These are phyloP conservation scores for Suillus subaureus DNA, from an alignment of 768 basidiomycete genomes.

Conservation along the genomic window DNA sequence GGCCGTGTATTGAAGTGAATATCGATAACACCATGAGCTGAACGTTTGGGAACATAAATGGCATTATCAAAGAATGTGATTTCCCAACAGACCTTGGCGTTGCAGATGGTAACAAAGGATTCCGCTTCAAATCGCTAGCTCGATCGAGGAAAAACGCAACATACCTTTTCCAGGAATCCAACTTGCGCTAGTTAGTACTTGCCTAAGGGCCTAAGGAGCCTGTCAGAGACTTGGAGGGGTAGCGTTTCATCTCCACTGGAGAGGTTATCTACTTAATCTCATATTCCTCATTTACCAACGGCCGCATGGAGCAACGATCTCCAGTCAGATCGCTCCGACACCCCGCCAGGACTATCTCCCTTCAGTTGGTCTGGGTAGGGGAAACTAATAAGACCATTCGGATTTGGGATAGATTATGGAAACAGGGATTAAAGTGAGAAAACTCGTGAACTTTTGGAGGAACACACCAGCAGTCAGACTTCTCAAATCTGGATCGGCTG, in stretches of 20 bases:
- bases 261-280: not conserved
- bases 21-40: not conserved
- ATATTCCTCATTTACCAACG: not conserved
- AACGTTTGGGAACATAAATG: not conserved
- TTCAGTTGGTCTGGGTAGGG: not conserved
- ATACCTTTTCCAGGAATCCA: not conserved
- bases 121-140: not conserved
- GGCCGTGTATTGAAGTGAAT: not conserved
- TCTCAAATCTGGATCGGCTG: slow-evolving; percentile 5
- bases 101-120: not conserved
- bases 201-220: not conserved
- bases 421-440: not conserved
- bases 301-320: not conserved
- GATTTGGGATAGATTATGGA: too few species aligned
- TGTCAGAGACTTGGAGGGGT: not conserved
- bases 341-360: not conserved
- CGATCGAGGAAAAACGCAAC: not conserved
- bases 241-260: not conserved
- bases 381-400: not conserved
- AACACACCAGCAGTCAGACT: not conserved
- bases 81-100: not conserved
- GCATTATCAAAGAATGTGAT: not conserved
- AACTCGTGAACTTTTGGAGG: not conserved
- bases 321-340: not conserved
- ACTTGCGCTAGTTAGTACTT: not conserved